Conservation (phyloP, 306 rosid genomes). For the Medicago lupulina region DNA sequence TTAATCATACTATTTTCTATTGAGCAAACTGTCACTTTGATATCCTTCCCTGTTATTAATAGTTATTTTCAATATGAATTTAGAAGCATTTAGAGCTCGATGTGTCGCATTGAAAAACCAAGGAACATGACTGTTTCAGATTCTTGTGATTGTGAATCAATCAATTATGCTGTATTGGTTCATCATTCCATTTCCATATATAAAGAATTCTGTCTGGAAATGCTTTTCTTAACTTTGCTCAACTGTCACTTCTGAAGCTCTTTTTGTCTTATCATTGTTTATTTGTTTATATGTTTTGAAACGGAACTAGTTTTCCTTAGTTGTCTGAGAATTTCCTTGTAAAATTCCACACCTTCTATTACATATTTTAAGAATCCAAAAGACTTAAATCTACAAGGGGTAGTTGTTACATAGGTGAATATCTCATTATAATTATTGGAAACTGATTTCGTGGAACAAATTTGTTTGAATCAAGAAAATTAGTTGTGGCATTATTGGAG, state of each 20-base stretch:
- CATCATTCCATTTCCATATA: background rate
- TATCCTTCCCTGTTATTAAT: background rate
- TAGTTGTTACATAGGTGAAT: conserved; percentile 4
- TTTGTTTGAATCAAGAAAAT: conserved; percentile 18
- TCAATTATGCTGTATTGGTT: background rate
- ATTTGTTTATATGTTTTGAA: background rate
- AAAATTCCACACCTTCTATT: background rate
- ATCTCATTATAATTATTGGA: background rate
- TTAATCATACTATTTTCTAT: background rate
- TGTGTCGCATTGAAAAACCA: conserved; percentile 5
- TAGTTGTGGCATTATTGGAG: background rate
- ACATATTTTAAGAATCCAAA: conserved; percentile 9
- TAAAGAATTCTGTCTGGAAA: background rate
- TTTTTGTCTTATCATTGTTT: background rate
- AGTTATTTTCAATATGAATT: background rate
- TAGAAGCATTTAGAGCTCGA: conserved; percentile 15
- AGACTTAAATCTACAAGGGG: background rate
- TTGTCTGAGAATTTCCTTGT: background rate
- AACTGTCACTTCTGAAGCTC: background rate
- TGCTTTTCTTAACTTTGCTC: background rate
- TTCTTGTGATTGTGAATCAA: background rate
- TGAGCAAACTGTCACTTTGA: conserved; percentile 8
- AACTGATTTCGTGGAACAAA: background rate
- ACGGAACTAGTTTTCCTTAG: background rate
- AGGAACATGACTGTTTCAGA: background rate